These are phyloP conservation scores for Trametes sanguinea DNA, from an alignment of 768 basidiomycete species.

Conservation along the genomic window DNA sequence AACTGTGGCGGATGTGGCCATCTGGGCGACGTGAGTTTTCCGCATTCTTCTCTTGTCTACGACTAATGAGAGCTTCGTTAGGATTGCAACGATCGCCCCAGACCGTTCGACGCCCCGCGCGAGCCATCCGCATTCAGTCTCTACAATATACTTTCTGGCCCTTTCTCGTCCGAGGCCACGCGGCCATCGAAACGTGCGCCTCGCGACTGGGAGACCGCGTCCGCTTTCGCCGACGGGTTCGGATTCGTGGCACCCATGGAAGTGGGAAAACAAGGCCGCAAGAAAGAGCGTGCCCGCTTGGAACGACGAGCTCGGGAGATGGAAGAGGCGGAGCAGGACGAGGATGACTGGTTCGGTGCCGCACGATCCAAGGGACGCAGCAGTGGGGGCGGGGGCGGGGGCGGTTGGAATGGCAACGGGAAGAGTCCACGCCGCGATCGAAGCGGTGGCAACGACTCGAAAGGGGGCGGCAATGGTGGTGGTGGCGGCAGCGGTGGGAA, in stretches of 20 bases:
- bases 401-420: conserved; percentile 12
- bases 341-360: conserved; percentile 66
- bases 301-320: conserved; percentile 49
- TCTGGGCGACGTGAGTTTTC: conserved; percentile 60
- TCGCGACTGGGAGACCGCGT: conserved; percentile 46
- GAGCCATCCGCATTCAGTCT: conserved; percentile 71
- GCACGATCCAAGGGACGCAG: conserved; percentile 37
- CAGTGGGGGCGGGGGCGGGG: conserved; percentile 20
- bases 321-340: conserved; percentile 47
- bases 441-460: conserved; percentile 10
- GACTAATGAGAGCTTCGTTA: conserved; percentile 27
- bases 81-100: conserved; percentile 59
- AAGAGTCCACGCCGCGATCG: background rate
- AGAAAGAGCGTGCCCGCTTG: conserved; percentile 59
- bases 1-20: conserved; percentile 76
- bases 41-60: background rate
- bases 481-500: conserved; percentile 20
- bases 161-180: conserved; percentile 55
- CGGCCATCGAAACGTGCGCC: conserved; percentile 37
- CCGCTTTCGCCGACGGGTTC: conserved; percentile 47
- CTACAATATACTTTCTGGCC: conserved; percentile 62
- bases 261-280: conserved; percentile 66
- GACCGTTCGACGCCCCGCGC: conserved; percentile 41
- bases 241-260: conserved; percentile 50
- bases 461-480: conserved; percentile 3